Conservation (phyloP, 2,329 filamentous ascomycete genomes). For the Colletotrichum horii region DNA sequence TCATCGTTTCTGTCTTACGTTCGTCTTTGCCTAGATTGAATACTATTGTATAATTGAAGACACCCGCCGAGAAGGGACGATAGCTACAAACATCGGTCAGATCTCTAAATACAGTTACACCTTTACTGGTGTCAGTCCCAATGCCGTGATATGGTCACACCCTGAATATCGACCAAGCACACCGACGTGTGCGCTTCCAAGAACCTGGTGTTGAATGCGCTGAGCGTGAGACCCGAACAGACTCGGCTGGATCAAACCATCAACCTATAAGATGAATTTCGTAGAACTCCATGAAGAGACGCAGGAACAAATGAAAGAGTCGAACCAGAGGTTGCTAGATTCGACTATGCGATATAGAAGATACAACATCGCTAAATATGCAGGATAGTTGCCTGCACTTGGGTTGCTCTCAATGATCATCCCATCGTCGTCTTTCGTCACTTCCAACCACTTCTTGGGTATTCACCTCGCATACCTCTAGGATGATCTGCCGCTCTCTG, state of each 20-base stretch:
- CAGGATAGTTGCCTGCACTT: background rate
- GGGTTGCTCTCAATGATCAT: background rate
- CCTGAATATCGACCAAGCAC: background rate
- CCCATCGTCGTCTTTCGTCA: background rate
- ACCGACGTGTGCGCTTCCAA: rapidly evolving
- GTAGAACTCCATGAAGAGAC: background rate
- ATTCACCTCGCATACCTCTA: background rate
- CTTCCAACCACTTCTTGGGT: background rate
- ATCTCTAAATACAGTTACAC: no score
- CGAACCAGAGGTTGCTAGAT: no score
- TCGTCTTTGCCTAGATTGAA: rapidly evolving
- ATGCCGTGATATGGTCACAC: rapidly evolving
- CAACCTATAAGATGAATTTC: background rate
- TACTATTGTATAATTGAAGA: background rate
- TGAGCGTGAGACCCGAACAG: background rate
- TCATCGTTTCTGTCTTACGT: background rate
- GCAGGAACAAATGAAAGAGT: no score
- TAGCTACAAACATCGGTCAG: no score
- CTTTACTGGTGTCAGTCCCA: background rate
- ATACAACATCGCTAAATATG: no score
- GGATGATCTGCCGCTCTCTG: background rate
- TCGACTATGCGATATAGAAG: no score
- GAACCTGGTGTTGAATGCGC: no score
- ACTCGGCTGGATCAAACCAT: background rate
- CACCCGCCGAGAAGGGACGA: background rate